Evolutionary conservation across 345 rosid species (phyloP), one percentile per base, ranked within the genome.

Genomic region (Durio zibethinus): DNA sequence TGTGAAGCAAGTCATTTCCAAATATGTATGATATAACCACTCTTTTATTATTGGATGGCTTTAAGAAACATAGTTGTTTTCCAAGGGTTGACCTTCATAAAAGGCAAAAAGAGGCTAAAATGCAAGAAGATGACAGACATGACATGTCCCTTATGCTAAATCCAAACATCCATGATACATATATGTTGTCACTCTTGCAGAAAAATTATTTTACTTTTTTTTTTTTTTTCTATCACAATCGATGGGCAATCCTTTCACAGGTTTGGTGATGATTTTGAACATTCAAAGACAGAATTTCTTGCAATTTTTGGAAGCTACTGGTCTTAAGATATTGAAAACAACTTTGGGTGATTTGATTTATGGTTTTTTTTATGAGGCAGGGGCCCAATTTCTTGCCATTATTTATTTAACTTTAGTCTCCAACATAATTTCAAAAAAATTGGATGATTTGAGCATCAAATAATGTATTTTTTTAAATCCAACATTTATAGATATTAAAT

Each of bases 61-160:
- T 52, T 50, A 4, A 2, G 20, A 52, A 52, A 18, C 14, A 59
- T 25, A 25, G 7, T 31, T 27, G 33, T 57, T 62, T 35, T 35
- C 25, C 43, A 35, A 35, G 53, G 53, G 72, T 67, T 67, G 72
- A 67, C 72, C 70, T 43, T 43, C 23, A 23, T 11, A 59, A 43
- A 23, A 18, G 31, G 72, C 72, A 67, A 67, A 12, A 27, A 59
- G 36, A 27, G 7, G 15, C 35, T 25, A 2, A 59, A 56, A 23
- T 56, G 62, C 62, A 9, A 5, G 4, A 54, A 21, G 5, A 56
- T 23, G 35, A 59, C 36, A 27, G 64, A 59, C 64, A 43, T 11
- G 72, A 42, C 15, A 43, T 67, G 72, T 67, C 72, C n/a, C 53
- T n/a, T 66, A 18, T n/a, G 52, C 72, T 38, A 21, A 21, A 43